phyloP scores from a whole-genome alignment of 495 filamentous ascomycete genomes.

The Emericellopsis terricola region DNA sequence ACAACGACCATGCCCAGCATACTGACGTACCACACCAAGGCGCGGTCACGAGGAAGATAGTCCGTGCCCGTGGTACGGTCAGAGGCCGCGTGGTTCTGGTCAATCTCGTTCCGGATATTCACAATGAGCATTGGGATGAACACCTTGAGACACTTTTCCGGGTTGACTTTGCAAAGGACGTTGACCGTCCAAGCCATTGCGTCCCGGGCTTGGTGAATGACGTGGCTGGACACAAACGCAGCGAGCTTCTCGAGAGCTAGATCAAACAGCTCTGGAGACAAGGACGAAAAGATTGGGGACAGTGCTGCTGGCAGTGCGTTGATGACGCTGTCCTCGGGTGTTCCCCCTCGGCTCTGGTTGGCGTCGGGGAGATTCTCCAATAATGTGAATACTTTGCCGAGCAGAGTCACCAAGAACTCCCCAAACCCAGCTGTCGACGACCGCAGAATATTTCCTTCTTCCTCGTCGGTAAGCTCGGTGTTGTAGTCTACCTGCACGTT shows the following conservation, averaged over 20 bases:
- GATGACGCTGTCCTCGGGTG: slow-evolving; percentile 91
- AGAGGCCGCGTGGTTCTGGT: slow-evolving; percentile 91
- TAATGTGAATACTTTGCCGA: slow-evolving; percentile 88
- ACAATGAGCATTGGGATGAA: slow-evolving; percentile 78
- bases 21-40: slow-evolving; percentile 90
- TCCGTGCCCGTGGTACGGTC: slow-evolving; percentile 86
- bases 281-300: slow-evolving; percentile 70
- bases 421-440: slow-evolving; percentile 89
- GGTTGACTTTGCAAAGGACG: slow-evolving; percentile 82
- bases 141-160: slow-evolving; percentile 74
- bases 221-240: slow-evolving; percentile 84
- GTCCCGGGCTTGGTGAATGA: slow-evolving; percentile 92
- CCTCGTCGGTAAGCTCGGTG: slow-evolving; percentile 61
- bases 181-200: slow-evolving; percentile 99
- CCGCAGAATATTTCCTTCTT: slow-evolving; percentile 80
- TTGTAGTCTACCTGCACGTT: slow-evolving; percentile 74
- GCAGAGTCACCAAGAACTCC: slow-evolving; percentile 75
- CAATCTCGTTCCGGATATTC: slow-evolving; percentile 90
- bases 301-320: slow-evolving; percentile 89
- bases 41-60: slow-evolving; percentile 80
- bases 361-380: slow-evolving; percentile 90
- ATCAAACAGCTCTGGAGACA: slow-evolving; percentile 90
- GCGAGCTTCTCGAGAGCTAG: slow-evolving; percentile 81
- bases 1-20: slow-evolving; percentile 98
- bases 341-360: slow-evolving; percentile 66